Base-by-base conservation (phyloP, 805 yeast species). In the Candida manassasensis region DNA sequence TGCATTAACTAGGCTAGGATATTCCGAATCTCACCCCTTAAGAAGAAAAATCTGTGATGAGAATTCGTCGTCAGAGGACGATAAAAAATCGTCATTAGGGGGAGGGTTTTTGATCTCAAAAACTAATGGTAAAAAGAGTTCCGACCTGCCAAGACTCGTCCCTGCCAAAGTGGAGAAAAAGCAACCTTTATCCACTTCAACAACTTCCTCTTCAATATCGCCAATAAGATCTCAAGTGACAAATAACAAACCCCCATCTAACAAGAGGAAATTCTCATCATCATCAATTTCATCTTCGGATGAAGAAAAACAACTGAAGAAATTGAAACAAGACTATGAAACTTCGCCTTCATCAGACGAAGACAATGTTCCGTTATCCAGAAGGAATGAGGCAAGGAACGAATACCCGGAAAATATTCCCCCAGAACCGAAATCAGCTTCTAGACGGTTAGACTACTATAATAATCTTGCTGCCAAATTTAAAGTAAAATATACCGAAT, bases 401-500 rank as follows among this genome's bases (percentile, higher is more conserved):
- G 28, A 21, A 12, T 29, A 34, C 27, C 13, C 17, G 19, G 19
- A 22, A 10, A 9, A 4, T 21, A 30, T 17, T 6, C 33, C 13
- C 16, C 36, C 27, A 12, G 33, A 30, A 19, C 12, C 21, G 16
- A 30, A 30, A 30, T 30, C 33, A 11, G 11, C 34, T 19, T 32
- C 24, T 15, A 47, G 44, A 34, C 41, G 53, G 28, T 48, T 53
- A 26, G 57, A 60, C n/a, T 71, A 69, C 40, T 59, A 69, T 47
- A 50, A 48, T 32, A 62, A 57, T 29, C 48, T 77, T 37, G 79
- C 78, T 2, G 50, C 53, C 8, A 68, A 68, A 46, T 77, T 77
- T 61, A 67, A 61, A 38, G 34, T 43, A 14, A 62, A 66, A 33
- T 77, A 77, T 52, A 58, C 61, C 26, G 79, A 73, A 48, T 77